A percentile compares a stretch with the other conserved stretches of the same genome.
phyloP scores from a whole-genome alignment of 2,329 filamentous ascomycete genomes.

The Arthroderma sp. region DNA sequence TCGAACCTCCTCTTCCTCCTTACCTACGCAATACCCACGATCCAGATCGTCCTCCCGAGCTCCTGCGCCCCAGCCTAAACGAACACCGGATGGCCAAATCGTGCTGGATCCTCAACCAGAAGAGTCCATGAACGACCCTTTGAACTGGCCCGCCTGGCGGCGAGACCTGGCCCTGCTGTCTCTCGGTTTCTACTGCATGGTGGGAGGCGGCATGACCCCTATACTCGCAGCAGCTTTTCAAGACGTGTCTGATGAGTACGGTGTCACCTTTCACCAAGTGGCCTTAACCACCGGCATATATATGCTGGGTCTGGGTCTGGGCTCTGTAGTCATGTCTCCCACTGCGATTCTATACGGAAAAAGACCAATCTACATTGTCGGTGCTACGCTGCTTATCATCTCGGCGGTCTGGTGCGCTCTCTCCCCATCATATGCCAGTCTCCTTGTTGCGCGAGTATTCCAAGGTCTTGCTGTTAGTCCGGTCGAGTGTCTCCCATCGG shows the following conservation, averaged over 20 bases:
- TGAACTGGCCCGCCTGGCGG: conserved; percentile 80
- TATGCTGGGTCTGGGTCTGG: conserved; percentile 85
- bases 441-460: conserved; percentile 70
- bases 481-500: conserved; percentile 82
- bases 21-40: conserved; percentile 32
- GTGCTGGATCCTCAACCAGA: conserved; percentile 87
- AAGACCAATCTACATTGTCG: conserved; percentile 71
- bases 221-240: conserved; percentile 81
- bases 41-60: conserved; percentile 27
- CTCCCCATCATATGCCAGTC: conserved; percentile 67
- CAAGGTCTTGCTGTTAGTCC: conserved; percentile 81
- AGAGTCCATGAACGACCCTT: conserved; percentile 74
- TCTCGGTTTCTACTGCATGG: conserved; percentile 81
- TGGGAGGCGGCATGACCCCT: conserved; percentile 86
- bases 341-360: conserved; percentile 88
- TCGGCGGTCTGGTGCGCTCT: conserved; percentile 73
- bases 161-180: conserved; percentile 68
- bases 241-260: conserved; percentile 55
- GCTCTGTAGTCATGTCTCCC: conserved; percentile 70
- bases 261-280: conserved; percentile 57
- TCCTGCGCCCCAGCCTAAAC: conserved; percentile 45
- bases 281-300: conserved; percentile 82
- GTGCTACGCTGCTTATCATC: conserved; percentile 61
- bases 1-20: conserved; percentile 42
- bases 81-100: conserved; percentile 65